A percentile compares a stretch with the other conserved stretches of the same genome.
phyloP scores from a whole-genome alignment of 2,329 filamentous ascomycete genomes.

The Pseudopyricularia cyperi region DNA sequence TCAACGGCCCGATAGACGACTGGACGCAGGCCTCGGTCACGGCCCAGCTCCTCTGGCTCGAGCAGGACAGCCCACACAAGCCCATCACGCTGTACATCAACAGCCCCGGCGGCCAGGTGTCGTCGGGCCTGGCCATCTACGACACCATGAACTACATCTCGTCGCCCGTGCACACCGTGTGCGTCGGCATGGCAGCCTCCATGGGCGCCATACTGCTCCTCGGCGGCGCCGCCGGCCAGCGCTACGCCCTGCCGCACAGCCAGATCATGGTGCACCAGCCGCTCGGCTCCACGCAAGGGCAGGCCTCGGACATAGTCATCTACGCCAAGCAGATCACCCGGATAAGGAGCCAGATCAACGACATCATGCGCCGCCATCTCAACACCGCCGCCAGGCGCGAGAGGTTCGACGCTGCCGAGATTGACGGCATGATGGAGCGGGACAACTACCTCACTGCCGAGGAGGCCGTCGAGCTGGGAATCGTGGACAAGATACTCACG shows the following conservation, averaged over 20 bases:
- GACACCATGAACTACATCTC: conserved; percentile 98
- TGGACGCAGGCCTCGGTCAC: conserved; percentile 86
- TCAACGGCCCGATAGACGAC: conserved; percentile 87
- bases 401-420: conserved; percentile 66
- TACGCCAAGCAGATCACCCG: conserved; percentile 94
- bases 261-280: conserved; percentile 98
- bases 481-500: conserved; percentile 80
- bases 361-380: conserved; percentile 78
- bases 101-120: conserved; percentile 85
- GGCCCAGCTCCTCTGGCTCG: conserved; percentile 91
- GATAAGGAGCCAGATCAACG: conserved; percentile 72
- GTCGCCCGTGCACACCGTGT: conserved; percentile 86
- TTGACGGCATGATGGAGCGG: conserved; percentile 92
- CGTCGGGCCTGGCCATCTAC: conserved; percentile 82
- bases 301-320: conserved; percentile 76
- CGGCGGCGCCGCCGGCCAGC: conserved; percentile 71
- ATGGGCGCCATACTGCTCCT: conserved; percentile 88
- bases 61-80: conserved; percentile 90
- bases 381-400: conserved; percentile 64
- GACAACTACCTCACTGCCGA: conserved; percentile 87
- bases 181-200: conserved; percentile 83
- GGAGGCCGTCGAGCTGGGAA: conserved; percentile 79
- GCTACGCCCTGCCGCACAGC: conserved; percentile 83
- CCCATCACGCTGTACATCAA: conserved; percentile 98
- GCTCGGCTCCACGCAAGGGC: conserved; percentile 55